Evolutionary conservation across 495 filamentous ascomycete species (phyloP), one percentile per base, ranked within the genome.

Genomic region (Aspergillus bridgeri): DNA sequence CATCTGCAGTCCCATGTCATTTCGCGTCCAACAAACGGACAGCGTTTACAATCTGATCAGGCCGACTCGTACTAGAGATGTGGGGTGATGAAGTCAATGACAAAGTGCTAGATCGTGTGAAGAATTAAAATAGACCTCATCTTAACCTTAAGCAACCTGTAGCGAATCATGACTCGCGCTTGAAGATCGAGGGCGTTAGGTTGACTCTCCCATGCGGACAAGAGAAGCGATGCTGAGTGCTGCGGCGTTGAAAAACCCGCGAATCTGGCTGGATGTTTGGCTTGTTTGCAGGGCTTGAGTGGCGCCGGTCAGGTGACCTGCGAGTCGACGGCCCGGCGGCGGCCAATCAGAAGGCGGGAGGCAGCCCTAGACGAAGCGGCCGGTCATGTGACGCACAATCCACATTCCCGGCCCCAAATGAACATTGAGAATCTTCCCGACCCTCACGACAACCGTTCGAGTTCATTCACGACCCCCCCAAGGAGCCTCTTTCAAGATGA

Each of bases 361-460:
- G 24, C 43, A 51, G 57, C 57, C 47, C 57, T 59, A 59, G 57
- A 20, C 57, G 23, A 59, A 56, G 58, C 58, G 48, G 49, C 29
- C n/a, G 21, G 53, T 60, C 58, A 60, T 53, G 58, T 60, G 58
- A 56, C 58, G 53, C 58, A 56, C 58, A 60, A 56, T 24, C 58
- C 48, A 27, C 33, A 33, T 56, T 59, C 49, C 49, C 25, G 57
- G 24, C 42, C 53, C 51, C 60, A 48, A 52, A 60, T 24, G 43
- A 56, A 56, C 33, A 24, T 38, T 17, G 20, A 6, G 22, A 21
- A 18, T 19, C 42, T 46, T 50, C 45, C 54, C 57, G 38, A 54
- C 52, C 57, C 53, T 45, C 29, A 48, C 57, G 51, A 59, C 57
- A 54, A 59, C 57, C 55, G 47, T 51, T 42, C 48, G 50, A 59